Evolutionary conservation across 1,284 basidiomycete species (phyloP), one percentile per base, ranked within the genome.

Genomic region (Malassezia obtusa): DNA sequence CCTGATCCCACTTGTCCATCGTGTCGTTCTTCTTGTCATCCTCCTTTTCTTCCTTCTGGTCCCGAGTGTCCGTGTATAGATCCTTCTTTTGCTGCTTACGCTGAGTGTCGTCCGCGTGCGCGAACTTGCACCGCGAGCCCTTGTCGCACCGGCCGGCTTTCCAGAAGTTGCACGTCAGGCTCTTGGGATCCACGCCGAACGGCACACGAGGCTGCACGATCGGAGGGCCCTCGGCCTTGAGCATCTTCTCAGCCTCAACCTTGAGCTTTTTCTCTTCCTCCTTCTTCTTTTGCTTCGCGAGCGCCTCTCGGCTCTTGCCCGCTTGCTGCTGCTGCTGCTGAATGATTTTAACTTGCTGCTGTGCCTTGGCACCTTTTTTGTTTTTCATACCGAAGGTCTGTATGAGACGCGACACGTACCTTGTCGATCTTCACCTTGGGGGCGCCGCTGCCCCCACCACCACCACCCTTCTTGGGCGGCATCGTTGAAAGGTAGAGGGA

Each of bases 1-100:
- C 90, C 63, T 96, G 87, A 77, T 96, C 90, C 92, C 92, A 99
- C 64, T 80, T 84, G 66, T 95, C 91, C 92, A 98, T 98, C 9
- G 90, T 94, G 75, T 94, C 90, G 57, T 78, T 77, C 66, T 82
- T 75, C 76, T 91, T 77, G 45, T 76, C 68, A 7, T 65, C 67
- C 26, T 40, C 17, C 5, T 40, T 17, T 0, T 46, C 47, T 2
- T 68, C 64, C 17, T 52, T 46, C 45, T 55, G 40, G 70, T 88
- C 87, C 61, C 92, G 79, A 59, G 76, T 79, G 75, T 99, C 92
- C 71, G 84, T 85, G 75, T 99, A 99, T 62, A 98, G 71, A 76
- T 95, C 91, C 79, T 86, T 89, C 83, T 98, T 98, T 75, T 92
- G 87, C 43, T 86, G 85, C 77, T 94, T 96, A 59, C 92, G 78